Percentiles rank a stretch among this genome's conserved stretches.
phyloP scores from a whole-genome alignment of 495 filamentous ascomycete species.

The Terfezia boudieri region DNA sequence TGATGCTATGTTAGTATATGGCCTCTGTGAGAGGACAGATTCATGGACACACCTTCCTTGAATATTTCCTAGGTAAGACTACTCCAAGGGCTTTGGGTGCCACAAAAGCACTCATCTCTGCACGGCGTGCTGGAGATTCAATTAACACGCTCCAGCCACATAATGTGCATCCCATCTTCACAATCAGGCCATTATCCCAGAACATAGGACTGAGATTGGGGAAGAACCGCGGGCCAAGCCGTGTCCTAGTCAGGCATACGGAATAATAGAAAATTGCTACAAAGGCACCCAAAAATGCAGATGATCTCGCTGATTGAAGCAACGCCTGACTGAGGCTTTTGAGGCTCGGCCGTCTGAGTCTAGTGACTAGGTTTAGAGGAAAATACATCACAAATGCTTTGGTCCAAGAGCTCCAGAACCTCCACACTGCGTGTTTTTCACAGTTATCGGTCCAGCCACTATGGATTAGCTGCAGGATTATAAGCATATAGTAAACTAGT shows the following conservation, averaged over 20 bases:
- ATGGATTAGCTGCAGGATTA: slow-evolving; percentile 39
- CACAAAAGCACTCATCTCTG: slow-evolving; percentile 71
- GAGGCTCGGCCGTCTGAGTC: slow-evolving; percentile 29
- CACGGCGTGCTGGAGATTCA: slow-evolving; percentile 43
- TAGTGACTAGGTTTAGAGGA: slow-evolving; percentile 49
- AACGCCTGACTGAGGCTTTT: slow-evolving; percentile 27
- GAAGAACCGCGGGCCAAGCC: slow-evolving; percentile 53
- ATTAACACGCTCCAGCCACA: slow-evolving; percentile 74
- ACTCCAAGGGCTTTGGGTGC: slow-evolving; percentile 61
- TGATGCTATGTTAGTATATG: slow-evolving; percentile 4
- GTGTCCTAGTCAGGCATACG: slow-evolving; percentile 60
- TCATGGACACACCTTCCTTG: slow-evolving; percentile 28
- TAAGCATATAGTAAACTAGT: slow-evolving; percentile 1
- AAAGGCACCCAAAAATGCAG: slow-evolving; percentile 63
- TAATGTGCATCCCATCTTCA: slow-evolving; percentile 49
- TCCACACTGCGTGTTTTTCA: slow-evolving; percentile 49
- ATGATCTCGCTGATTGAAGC: slow-evolving; percentile 44
- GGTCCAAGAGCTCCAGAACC: slow-evolving; percentile 49
- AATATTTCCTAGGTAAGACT: slow-evolving; percentile 52
- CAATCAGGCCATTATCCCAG: slow-evolving; percentile 40
- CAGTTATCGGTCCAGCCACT: slow-evolving; percentile 57
- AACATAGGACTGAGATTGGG: slow-evolving; percentile 22
- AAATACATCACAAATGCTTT: slow-evolving; percentile 63
- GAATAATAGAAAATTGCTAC: slow-evolving; percentile 71
- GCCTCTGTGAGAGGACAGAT: too few species aligned